Percentiles rank a stretch among this genome's conserved stretches.
These are phyloP conservation scores for Hyaloperonospora arabidopsidis DNA, from an alignment of 352 stramenopile species.

Conservation along the genomic window DNA sequence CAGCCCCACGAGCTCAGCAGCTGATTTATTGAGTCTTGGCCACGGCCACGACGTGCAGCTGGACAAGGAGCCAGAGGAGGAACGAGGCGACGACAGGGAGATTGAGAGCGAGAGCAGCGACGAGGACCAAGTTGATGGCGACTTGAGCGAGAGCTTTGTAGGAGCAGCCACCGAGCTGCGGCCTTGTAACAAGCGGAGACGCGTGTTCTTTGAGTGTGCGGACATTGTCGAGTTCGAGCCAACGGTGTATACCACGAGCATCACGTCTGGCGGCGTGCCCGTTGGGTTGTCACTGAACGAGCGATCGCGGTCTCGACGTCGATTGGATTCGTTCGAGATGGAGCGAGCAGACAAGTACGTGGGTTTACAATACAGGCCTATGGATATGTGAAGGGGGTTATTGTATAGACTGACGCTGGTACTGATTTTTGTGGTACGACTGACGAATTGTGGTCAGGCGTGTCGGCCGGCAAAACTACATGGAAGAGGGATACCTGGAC, in stretches of 20 bases:
- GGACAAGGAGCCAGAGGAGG: constrained; percentile 8
- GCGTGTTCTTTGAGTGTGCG: constrained; percentile 67
- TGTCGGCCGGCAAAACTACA: constrained; percentile 73
- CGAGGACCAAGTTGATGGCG: constrained; percentile 14
- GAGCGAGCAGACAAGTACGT: constrained; percentile 64
- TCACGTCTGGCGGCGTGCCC: constrained; percentile 72
- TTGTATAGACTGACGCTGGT: no score
- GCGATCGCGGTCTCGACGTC: constrained; percentile 58
- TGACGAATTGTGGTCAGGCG: constrained; percentile 17
- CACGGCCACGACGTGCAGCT: constrained; percentile 12
- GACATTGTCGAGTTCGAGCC: constrained; percentile 85
- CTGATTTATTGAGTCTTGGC: constrained; percentile 6
- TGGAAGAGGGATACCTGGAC: constrained; percentile 82
- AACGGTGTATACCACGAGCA: constrained; percentile 70
- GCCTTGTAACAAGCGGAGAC: constrained; percentile 47
- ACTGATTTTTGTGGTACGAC: not conserved
- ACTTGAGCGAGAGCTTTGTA: constrained; percentile 4
- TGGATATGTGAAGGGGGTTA: no score
- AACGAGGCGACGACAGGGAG: constrained; percentile 21
- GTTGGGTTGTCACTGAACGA: constrained; percentile 73
- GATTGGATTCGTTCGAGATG: constrained; percentile 73
- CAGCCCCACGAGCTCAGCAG: constrained; percentile 20
- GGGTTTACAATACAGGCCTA: no score
- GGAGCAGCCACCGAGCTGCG: constrained; percentile 20
- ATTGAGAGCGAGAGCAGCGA: constrained; percentile 22